These are phyloP conservation scores for Diaporthe humulicola DNA, from an alignment of 2,329 filamentous ascomycete genomes.

Conservation along the genomic window DNA sequence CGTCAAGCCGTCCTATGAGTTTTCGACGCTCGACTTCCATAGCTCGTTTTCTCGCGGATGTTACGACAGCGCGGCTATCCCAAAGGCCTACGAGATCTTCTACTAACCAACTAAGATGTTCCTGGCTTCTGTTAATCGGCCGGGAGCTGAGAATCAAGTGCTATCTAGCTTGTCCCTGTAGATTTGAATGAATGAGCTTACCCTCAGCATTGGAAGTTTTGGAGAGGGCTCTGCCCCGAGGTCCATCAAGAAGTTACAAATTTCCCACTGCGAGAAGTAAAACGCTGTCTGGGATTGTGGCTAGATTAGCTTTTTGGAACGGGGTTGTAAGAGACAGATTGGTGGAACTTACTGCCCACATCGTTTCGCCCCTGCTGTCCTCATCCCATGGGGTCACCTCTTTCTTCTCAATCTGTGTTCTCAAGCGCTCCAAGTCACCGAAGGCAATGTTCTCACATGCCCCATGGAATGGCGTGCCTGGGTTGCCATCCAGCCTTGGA, in stretches of 20 bases:
- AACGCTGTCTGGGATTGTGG: not conserved
- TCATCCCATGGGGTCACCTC: conserved; percentile 8
- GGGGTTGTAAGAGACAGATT: not conserved
- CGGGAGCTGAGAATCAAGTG: no score
- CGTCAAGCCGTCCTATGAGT: not conserved
- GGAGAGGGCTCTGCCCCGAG: not conserved
- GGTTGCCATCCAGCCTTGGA: not conserved
- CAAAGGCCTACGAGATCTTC: not conserved
- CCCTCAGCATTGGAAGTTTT: not conserved
- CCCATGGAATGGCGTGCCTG: fast-evolving
- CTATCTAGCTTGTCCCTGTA: no score
- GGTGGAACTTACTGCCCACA: not conserved
- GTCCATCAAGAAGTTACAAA: not conserved
- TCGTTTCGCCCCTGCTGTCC: not conserved
- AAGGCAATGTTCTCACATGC: not conserved
- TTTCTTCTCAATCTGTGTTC: not conserved
- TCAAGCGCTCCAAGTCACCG: not conserved
- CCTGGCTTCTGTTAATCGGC: not conserved
- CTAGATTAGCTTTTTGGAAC: not conserved
- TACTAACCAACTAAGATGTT: not conserved
- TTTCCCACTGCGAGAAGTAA: not conserved
- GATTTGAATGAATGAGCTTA: not conserved
- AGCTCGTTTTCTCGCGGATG: not conserved
- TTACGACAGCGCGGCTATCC: not conserved
- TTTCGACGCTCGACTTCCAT: not conserved